Conservation (phyloP, 1,284 basidiomycete genomes). For the Trametes versicolor region DNA sequence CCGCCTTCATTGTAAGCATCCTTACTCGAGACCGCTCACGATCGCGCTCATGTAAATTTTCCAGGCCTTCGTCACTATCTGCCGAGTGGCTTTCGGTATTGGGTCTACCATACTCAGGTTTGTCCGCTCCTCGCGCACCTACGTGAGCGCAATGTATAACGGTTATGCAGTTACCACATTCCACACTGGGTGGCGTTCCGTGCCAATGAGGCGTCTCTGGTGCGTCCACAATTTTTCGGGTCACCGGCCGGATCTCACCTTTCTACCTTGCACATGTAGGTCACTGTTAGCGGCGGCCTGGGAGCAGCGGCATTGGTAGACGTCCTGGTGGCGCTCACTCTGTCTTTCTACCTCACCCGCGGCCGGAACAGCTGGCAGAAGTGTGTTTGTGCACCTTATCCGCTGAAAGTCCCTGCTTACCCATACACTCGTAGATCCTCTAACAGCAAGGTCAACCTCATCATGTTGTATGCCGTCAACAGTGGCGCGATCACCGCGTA, state of each 20-base stretch:
- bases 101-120: constrained; percentile 28
- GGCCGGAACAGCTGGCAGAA: constrained; percentile 23
- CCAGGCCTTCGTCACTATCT: constrained; percentile 16
- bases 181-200: constrained; percentile 24
- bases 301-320: constrained; percentile 27
- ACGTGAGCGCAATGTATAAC: background rate
- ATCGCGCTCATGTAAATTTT: background rate
- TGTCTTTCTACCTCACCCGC: constrained; percentile 26
- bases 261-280: background rate
- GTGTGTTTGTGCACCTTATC: background rate
- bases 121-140: background rate
- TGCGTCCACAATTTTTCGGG: background rate
- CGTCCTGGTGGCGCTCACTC: constrained; percentile 30
- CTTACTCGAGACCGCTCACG: too few species aligned
- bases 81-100: constrained; percentile 26
- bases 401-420: background rate
- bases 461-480: constrained; percentile 32
- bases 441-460: constrained; percentile 25
- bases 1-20: constrained; percentile 17
- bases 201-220: constrained; percentile 19
- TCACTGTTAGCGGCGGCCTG: constrained; percentile 28
- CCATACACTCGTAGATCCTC: constrained; percentile 10
- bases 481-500: constrained; percentile 32
- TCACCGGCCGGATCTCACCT: too few species aligned
- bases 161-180: constrained; percentile 17